Base-by-base conservation (phyloP, 495 filamentous ascomycete genomes). In the Xylaria telfairii region DNA sequence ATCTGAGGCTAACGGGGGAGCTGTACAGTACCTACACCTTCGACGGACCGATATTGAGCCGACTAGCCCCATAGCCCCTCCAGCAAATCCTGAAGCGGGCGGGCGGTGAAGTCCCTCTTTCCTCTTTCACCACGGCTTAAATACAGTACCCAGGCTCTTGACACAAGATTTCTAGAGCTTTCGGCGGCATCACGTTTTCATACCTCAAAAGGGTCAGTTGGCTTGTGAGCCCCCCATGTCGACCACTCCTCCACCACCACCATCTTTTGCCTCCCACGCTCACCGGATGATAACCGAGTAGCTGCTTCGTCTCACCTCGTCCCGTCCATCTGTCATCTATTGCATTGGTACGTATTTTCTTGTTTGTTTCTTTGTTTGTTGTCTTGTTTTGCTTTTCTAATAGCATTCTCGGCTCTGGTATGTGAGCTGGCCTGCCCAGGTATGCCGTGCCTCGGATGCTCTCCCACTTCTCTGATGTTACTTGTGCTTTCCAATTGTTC, bases 151-250 rank as follows among this genome's bases (percentile, higher is more conserved):
- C 28, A 42, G 49, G 49, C 47, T 57, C 51, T 67, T 12, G 70
- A 73, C 70, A 73, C 71, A 68, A 72, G 72, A 74, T 73, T 78
- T 78, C 76, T 78, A 78, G 75, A 77, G 71, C 76, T 77, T 78
- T 78, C 76, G 62, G 76, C 75, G 64, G 74, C 74, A 74, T 72
- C 67, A 44, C 71, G 64, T 51, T 71, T 61, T 34, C 54, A 64
- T 73, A 61, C 72, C 62, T 70, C 72, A 73, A 54, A 67, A 42
- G 61, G 39, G 62, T 67, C 69, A 66, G 51, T 70, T 73, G 54
- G 73, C 69, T 68, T 68, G n/a, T 42, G 70, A 71, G 76, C 75
- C 74, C 74, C 73, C 53, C 71, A 75, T 72, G 73, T 66, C 75
- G 71, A 73, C 71, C 59, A 53, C 69, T 74, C 66, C 72, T 69